Percentiles rank a stretch among this genome's conserved stretches.
phyloP scores from a whole-genome alignment of 1,139 yeast genomes.

The Diutina mesorugosa region DNA sequence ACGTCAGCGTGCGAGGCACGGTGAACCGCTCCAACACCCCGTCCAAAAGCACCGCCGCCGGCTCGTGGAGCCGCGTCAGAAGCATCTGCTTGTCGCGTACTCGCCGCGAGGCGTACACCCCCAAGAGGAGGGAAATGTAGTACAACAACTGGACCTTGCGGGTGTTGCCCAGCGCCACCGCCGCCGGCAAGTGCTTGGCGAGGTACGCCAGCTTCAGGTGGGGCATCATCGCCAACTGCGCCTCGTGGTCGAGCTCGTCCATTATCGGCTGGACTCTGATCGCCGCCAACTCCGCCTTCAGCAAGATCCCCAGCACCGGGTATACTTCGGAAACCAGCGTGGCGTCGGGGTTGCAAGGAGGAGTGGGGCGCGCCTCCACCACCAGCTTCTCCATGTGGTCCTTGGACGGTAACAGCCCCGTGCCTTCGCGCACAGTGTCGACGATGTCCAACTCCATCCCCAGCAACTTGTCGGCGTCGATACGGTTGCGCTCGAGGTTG shows the following conservation, averaged over 20 bases:
- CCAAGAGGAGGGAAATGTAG: slow-evolving; percentile 69
- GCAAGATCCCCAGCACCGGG: slow-evolving; percentile 59
- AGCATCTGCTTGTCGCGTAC: slow-evolving; percentile 47
- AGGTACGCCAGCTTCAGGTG: slow-evolving; percentile 44
- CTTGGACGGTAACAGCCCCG: slow-evolving; percentile 62
- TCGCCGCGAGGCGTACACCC: slow-evolving; percentile 66
- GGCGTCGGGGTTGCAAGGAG: slow-evolving; percentile 63
- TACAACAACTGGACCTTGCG: slow-evolving; percentile 58
- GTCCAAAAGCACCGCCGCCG: slow-evolving; percentile 64
- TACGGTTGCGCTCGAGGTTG: slow-evolving; percentile 68
- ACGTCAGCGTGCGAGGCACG: slow-evolving; percentile 46
- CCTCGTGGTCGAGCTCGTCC: slow-evolving; percentile 33
- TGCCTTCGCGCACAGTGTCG: slow-evolving; percentile 61
- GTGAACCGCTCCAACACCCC: slow-evolving; percentile 64
- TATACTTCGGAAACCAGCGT: slow-evolving; percentile 73
- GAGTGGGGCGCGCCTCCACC: slow-evolving; percentile 69
- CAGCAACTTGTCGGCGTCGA: slow-evolving; percentile 71
- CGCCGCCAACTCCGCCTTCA: slow-evolving; percentile 47
- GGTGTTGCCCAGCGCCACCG: slow-evolving; percentile 30
- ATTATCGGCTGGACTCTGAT: slow-evolving; percentile 49
- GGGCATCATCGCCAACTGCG: slow-evolving; percentile 49
- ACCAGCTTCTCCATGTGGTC: slow-evolving; percentile 41
- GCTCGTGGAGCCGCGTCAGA: slow-evolving; percentile 47
- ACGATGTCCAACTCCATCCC: slow-evolving; percentile 71
- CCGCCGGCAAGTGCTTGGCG: slow-evolving; percentile 31